phyloP scores from a whole-genome alignment of 1,284 basidiomycete genomes.

The Spongiforma sp. region DNA sequence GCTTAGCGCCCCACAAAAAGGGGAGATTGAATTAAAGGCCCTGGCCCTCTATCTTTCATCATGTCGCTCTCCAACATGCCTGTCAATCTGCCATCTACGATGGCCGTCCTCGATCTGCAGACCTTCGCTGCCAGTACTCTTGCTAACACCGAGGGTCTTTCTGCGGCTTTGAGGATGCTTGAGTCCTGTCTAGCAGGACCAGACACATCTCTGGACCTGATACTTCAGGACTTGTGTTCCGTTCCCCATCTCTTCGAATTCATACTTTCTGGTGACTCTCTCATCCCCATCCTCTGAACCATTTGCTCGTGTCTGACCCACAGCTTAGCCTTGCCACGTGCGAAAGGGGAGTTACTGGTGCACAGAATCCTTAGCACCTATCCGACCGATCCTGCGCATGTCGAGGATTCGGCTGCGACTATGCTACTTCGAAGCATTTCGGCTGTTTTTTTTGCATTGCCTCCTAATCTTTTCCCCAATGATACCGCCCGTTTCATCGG shows the following conservation, averaged over 20 bases:
- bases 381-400: slow-evolving; percentile 22
- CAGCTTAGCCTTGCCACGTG: slow-evolving; percentile 23
- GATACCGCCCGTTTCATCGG: slow-evolving; percentile 19
- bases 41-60: no score
- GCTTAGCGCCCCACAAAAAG: no score
- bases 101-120: slow-evolving; percentile 19
- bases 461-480: slow-evolving; percentile 16
- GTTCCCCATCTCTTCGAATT: slow-evolving; percentile 33
- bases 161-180: slow-evolving; percentile 18
- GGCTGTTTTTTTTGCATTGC: slow-evolving; percentile 26
- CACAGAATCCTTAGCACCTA: slow-evolving; percentile 24
- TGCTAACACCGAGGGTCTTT: slow-evolving; percentile 17
- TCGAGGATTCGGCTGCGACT: slow-evolving; percentile 17
- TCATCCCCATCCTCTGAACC: no score
- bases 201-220: slow-evolving; percentile 28
- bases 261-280: slow-evolving; percentile 30
- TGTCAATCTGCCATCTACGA: no score
- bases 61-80: no score
- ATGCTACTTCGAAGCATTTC: slow-evolving; percentile 27
- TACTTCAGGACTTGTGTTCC: slow-evolving; percentile 34
- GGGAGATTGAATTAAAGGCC: no score
- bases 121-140: slow-evolving; percentile 19
- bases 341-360: slow-evolving; percentile 16
- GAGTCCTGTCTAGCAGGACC: slow-evolving; percentile 35
- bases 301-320: neutral